These are phyloP conservation scores for Pichia terricola DNA, from an alignment of 1,139 yeast species.

Conservation along the genomic window DNA sequence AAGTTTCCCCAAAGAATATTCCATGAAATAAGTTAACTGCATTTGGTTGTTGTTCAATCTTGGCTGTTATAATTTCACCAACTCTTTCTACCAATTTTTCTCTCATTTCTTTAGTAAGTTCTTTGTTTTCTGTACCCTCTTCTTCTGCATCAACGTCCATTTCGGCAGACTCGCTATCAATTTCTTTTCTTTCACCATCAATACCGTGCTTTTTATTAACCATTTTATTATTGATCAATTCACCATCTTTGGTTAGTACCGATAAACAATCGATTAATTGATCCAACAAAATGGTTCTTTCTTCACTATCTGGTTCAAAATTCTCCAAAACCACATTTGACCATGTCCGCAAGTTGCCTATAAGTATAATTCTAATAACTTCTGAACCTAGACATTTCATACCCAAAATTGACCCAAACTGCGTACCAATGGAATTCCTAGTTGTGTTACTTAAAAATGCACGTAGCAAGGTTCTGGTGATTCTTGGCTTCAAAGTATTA, in stretches of 20 bases:
- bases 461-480: conserved; percentile 82
- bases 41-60: conserved; percentile 43
- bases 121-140: conserved; percentile 17
- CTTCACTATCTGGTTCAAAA: conserved; percentile 22
- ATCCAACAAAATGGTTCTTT: conserved; percentile 34
- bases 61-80: conserved; percentile 49
- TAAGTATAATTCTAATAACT: conserved; percentile 71
- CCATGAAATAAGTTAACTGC: conserved; percentile 53
- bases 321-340: conserved; percentile 40
- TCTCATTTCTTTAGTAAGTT: conserved; percentile 33
- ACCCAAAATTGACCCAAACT: conserved; percentile 86
- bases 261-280: conserved; percentile 47
- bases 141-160: conserved; percentile 19
- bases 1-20: conserved; percentile 63
- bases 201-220: conserved; percentile 45
- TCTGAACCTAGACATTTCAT: conserved; percentile 78
- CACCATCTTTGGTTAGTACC: conserved; percentile 31
- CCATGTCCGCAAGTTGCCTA: conserved; percentile 86
- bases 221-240: conserved; percentile 22
- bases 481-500: conserved; percentile 86
- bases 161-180: conserved; percentile 25
- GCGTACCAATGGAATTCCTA: conserved; percentile 60
- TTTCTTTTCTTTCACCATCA: conserved; percentile 24
- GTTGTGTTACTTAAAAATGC: conserved; percentile 65
- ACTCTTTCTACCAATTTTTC: conserved; percentile 44